These are phyloP conservation scores for Didymella pinodella DNA, from an alignment of 2,329 filamentous ascomycete genomes.

Conservation along the genomic window DNA sequence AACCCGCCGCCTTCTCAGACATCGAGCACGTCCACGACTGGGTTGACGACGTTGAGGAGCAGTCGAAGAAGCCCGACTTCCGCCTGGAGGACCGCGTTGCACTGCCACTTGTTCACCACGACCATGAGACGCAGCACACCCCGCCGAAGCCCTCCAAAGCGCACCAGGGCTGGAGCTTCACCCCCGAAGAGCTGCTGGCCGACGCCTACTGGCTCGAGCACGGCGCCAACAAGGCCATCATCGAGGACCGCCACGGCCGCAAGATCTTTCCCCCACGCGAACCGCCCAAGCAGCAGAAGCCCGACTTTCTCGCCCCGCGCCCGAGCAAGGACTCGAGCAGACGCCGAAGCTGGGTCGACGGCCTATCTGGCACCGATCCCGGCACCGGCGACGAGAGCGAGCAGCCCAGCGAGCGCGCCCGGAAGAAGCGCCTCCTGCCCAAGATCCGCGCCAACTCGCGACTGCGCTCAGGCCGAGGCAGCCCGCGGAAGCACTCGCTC, in stretches of 20 bases:
- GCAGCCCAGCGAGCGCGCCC: slow-evolving; percentile 47
- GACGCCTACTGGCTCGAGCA: slow-evolving; percentile 93
- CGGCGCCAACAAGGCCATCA: slow-evolving; percentile 76
- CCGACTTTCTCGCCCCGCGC: slow-evolving; percentile 42
- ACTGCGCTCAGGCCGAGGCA: slow-evolving; percentile 24
- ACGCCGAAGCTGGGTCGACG: slow-evolving; percentile 45
- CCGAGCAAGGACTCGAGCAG: slow-evolving; percentile 45
- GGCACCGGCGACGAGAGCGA: slow-evolving; percentile 50
- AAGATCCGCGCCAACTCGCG: slow-evolving; percentile 45
- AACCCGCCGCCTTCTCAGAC: slow-evolving; percentile 79
- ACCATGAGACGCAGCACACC: slow-evolving; percentile 31
- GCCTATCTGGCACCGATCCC: slow-evolving; percentile 36
- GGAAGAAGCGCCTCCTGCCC: slow-evolving; percentile 45
- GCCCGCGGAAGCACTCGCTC: slow-evolving; percentile 26
- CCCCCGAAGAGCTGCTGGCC: slow-evolving; percentile 84
- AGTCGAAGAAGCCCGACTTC: slow-evolving; percentile 51
- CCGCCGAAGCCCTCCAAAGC: slow-evolving; percentile 71
- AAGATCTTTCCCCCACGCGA: slow-evolving; percentile 66
- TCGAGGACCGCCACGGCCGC: slow-evolving; percentile 80
- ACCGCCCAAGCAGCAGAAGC: slow-evolving; percentile 26
- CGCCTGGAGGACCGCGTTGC: slow-evolving; percentile 47
- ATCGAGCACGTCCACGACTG: slow-evolving; percentile 74
- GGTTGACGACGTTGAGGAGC: slow-evolving; percentile 73
- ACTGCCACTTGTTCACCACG: slow-evolving; percentile 44
- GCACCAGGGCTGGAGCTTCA: slow-evolving; percentile 83